Evolutionary conservation across 1,284 basidiomycete genomes (phyloP), one percentile per base, ranked within the genome.

Genomic region (Entoloma clypeatum): DNA sequence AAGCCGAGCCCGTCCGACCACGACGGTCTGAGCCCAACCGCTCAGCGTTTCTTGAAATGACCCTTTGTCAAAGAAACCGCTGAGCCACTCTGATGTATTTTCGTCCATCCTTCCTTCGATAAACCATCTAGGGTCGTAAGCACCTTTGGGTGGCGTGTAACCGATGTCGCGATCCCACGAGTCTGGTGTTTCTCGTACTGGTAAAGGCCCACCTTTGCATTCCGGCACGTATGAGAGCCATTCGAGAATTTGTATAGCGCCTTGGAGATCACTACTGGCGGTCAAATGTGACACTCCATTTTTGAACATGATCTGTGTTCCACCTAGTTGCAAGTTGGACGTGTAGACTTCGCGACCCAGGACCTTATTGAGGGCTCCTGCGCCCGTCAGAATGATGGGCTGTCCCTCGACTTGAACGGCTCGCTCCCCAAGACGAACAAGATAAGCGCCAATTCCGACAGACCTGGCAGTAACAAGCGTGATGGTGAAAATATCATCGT

Each of bases 281-380:
- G 90, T 94, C 39, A 99, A 71, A 64, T 99, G 96, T 10, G 95
- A 97, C 41, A 99, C 92, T 69, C 96, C 96, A 61, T 98, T 98
- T 79, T 95, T 95, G 80, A 93, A 89, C 93, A 98, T 97, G 72
- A 98, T 99, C 59, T 94, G 91, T 25, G 96, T 98, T 46, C 96
- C 96, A 59, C 96, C 96, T 48, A 99, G 89, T 68, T 99, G 96
- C 57, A 99, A 67, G 68, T 99, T 99, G 45, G 92, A 96, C 8
- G 96, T 98, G 68, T 99, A 99, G 28, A 99, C 96, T 65, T 99
- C 96, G 43, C 96, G 90, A 50, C 96, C 96, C 37, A 99, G 83
- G 3, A 99, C 94, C 73, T 99, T 99, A 79, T 99, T 99, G 56
- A 99, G 81, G 4, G 96, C 96, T 23, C 84, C 81, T 30, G 94